phyloP scores from a whole-genome alignment of 768 basidiomycete species.

The Naganishia onofrii region DNA sequence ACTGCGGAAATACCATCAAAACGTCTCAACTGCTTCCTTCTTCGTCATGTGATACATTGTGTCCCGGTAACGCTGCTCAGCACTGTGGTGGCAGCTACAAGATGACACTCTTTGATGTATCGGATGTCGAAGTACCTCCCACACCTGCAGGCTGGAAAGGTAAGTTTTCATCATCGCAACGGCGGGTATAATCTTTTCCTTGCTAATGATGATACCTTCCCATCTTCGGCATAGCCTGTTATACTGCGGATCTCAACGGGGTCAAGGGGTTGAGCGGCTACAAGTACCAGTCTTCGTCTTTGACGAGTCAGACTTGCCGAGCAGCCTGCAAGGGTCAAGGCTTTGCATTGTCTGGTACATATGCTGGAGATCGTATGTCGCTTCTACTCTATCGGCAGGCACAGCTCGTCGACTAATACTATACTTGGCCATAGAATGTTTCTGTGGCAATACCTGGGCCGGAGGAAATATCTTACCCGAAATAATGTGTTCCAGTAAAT shows the following conservation, averaged over 20 bases:
- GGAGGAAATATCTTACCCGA: conserved; percentile 7
- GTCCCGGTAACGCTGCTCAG: background rate
- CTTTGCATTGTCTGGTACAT: conserved; percentile 28
- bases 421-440: background rate
- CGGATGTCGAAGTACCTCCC: background rate
- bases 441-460: conserved; percentile 16
- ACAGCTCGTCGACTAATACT: too few species aligned
- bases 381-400: background rate
- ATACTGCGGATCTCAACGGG: conserved; percentile 6
- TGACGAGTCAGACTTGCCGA: conserved; percentile 42
- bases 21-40: background rate
- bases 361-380: conserved; percentile 14
- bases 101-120: conserved; percentile 18
- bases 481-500: conserved; percentile 6
- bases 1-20: conserved; percentile 34
- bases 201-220: background rate
- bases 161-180: background rate
- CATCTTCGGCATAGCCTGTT: conserved; percentile 4
- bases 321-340: conserved; percentile 37
- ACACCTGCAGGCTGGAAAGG: conserved; percentile 14
- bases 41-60: conserved; percentile 3
- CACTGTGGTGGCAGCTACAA: conserved; percentile 24
- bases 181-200: too few species aligned
- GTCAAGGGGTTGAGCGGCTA: conserved; percentile 11
- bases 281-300: conserved; percentile 13